Percentiles rank a stretch among this genome's conserved stretches.
Evolutionary conservation across 2,329 filamentous ascomycete genomes (phyloP).

Genomic region (Coniochaeta hoffmannii): DNA sequence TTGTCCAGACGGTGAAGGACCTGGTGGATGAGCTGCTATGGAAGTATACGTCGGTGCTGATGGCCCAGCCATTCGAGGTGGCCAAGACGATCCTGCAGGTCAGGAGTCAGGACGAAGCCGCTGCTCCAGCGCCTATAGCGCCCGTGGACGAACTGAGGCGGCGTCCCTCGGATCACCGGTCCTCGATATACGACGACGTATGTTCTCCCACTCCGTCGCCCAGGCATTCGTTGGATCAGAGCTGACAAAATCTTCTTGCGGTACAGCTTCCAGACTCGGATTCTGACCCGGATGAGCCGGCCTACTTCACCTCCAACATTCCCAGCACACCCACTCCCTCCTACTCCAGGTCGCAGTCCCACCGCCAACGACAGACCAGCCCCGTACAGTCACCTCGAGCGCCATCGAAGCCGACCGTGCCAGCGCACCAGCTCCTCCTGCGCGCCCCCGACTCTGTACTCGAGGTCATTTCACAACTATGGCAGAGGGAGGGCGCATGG

Average conservation of each 20-base stretch:
- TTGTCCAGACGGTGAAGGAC: constrained; percentile 66
- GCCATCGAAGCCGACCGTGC: constrained; percentile 24
- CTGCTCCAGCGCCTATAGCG: constrained; percentile 13
- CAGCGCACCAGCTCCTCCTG: constrained; percentile 60
- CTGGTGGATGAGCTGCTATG: constrained; percentile 79
- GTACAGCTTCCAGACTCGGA: constrained; percentile 50
- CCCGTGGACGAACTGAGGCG: constrained; percentile 22
- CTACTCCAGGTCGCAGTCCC: constrained; percentile 27
- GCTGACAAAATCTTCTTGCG: neutral
- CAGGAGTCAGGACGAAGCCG: constrained; percentile 46
- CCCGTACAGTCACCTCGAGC: constrained; percentile 24
- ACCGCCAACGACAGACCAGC: constrained; percentile 22
- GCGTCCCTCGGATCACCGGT: constrained; percentile 12
- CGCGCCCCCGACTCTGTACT: constrained; percentile 73
- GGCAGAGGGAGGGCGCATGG: constrained; percentile 82
- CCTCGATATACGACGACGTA: constrained; percentile 18
- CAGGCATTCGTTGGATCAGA: neutral
- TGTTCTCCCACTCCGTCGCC: constrained; percentile 11
- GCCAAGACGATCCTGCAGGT: constrained; percentile 90
- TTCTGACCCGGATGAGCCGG: constrained; percentile 69
- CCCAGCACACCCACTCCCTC: constrained; percentile 47
- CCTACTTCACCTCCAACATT: constrained; percentile 70
- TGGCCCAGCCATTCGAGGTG: constrained; percentile 94
- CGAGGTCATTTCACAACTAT: constrained; percentile 80
- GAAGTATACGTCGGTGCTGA: constrained; percentile 83